phyloP scores from a whole-genome alignment of 208 protist species.

The Leptomonas pyrrhocoris region DNA sequence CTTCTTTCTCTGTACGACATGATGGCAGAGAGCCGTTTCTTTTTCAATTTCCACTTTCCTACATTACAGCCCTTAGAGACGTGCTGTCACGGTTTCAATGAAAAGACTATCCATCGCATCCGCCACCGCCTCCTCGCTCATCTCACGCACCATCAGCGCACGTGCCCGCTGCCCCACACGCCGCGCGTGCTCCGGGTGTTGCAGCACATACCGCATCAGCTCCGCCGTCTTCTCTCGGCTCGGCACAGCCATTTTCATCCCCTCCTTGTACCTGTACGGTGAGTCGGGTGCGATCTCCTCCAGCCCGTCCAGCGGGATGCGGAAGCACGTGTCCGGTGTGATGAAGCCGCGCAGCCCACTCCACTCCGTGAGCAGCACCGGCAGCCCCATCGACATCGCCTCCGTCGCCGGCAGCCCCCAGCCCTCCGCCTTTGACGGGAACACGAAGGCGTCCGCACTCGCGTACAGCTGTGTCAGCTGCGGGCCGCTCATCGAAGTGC shows the following conservation, averaged over 20 bases:
- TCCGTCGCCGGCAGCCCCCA: conserved; percentile 59
- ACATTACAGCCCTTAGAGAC: conserved; percentile 28
- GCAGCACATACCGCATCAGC: conserved; percentile 41
- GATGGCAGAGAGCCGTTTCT: conserved; percentile 49
- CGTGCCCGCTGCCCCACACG: too few species aligned
- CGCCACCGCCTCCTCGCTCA: too few species aligned
- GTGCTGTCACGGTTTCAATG: conserved; percentile 28
- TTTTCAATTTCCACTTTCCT: conserved; percentile 34
- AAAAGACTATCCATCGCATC: too few species aligned
- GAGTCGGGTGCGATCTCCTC: too few species aligned
- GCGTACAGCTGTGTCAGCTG: conserved; percentile 71
- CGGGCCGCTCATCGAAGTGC: not conserved
- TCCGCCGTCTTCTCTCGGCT: conserved; percentile 31
- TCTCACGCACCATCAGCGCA: too few species aligned
- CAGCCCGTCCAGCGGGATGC: too few species aligned
- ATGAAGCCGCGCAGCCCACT: too few species aligned
- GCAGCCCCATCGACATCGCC: conserved; percentile 68
- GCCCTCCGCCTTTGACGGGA: conserved; percentile 77
- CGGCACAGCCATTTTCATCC: conserved; percentile 45
- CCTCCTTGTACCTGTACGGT: conserved; percentile 15
- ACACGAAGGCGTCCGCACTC: conserved; percentile 56
- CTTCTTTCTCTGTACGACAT: too few species aligned
- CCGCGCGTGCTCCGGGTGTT: too few species aligned
- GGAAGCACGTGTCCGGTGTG: too few species aligned
- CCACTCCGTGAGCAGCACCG: conserved; percentile 51